Evolutionary conservation across 495 filamentous ascomycete genomes (phyloP), one percentile per base, ranked within the genome.

Genomic region (Tetracladium marchalianum): DNA sequence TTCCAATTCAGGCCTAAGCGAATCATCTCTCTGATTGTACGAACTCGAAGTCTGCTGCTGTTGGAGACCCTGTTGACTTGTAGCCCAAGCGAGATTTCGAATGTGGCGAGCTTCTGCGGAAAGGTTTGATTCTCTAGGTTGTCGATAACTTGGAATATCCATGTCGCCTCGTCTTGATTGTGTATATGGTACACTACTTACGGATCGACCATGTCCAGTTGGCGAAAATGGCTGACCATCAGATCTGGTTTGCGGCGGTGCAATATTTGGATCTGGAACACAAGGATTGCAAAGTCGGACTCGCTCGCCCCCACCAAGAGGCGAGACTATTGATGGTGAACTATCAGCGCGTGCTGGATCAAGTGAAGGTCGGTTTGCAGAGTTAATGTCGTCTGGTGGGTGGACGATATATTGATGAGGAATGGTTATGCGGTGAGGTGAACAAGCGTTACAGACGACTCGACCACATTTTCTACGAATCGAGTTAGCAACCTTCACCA

Each of bases 231-330:
- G 39, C 15, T 22, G 32, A 12, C 17, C 31, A 19, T 34, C 24
- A 16, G 27, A 37, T 46, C 41, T 17, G 49, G 49, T 43, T 45
- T 53, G 43, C 43, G 59, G 63, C 39, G 85, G 88, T 27, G 80
- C 74, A 12, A 75, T 84, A 53, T 92, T 93, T 2, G 89, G 89
- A 63, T 95, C 89, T 19, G 88, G 89, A 16, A 95, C 89, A 58
- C 89, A 96, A 1, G 89, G 89, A 58, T 96, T 94, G 71, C 89
- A 96, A 10, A 96, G 79, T 41, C 89, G 76, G 34, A 96, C 89
- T 65, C 87, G 79, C 58, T 89, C 85, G 10, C 89, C 88, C 35
- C 89, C 89, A 19, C 51, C 51, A 78, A 59, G 31, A 49, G 52
- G 65, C 37, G 66, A 38, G 16, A 62, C 45, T 18, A 57, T 37